Conservation (phyloP, 768 basidiomycete genomes). For the Lactarius hatsudake region DNA sequence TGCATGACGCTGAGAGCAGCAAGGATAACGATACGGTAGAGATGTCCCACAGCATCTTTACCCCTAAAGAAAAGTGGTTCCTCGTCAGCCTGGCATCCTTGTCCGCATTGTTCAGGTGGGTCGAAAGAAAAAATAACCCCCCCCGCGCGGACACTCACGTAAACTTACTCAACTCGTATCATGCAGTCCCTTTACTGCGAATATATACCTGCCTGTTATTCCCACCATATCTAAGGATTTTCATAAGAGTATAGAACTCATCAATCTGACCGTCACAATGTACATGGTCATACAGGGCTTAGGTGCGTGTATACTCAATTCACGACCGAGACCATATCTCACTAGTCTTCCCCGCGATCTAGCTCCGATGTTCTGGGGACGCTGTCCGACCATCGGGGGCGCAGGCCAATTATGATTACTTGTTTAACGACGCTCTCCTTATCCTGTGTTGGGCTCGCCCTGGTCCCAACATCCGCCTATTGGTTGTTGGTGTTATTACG, state of each 20-base stretch:
- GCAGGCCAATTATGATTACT: conserved; percentile 58
- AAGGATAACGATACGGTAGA: conserved; percentile 31
- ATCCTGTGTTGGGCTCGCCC: conserved; percentile 62
- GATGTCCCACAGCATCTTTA: conserved; percentile 48
- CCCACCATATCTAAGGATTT: conserved; percentile 64
- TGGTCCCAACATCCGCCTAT: conserved; percentile 57
- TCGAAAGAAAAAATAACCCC: neutral
- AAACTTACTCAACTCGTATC: neutral
- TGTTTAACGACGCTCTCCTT: conserved; percentile 62
- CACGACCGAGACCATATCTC: neutral
- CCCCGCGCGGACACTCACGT: neutral
- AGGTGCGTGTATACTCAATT: conserved; percentile 38
- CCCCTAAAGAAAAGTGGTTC: conserved; percentile 60
- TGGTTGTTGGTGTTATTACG: conserved; percentile 81
- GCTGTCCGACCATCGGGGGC: conserved; percentile 61
- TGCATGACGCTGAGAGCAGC: neutral
- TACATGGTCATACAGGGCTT: conserved; percentile 70
- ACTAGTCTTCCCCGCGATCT: neutral
- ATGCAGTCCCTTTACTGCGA: conserved; percentile 68
- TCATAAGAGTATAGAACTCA: conserved; percentile 61
- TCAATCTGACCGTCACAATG: conserved; percentile 78
- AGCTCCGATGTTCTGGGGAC: conserved; percentile 65
- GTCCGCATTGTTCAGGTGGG: conserved; percentile 63
- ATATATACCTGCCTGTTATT: conserved; percentile 79
- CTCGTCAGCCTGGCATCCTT: conserved; percentile 57